Evolutionary conservation across 1,284 basidiomycete genomes (phyloP), one percentile per base, ranked within the genome.

Genomic region (Inonotus hispidus): DNA sequence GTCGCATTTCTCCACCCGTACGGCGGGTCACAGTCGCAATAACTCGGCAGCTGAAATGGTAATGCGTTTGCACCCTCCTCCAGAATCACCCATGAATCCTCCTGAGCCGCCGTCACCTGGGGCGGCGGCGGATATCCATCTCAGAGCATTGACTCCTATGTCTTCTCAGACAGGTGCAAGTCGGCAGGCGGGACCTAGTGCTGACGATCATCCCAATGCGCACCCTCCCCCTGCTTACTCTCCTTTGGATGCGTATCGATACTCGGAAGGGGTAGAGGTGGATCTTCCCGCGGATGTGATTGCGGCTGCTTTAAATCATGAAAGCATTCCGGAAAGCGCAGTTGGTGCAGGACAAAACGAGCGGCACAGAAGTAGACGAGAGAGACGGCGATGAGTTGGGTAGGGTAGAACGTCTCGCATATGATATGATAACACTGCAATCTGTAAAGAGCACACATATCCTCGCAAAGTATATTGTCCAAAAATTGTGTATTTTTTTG

Each of bases 271-370:
- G 41, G 90, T 92, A 27, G 87, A 88, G 61, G 83, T 92, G 56
- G 90, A 92, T 71, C 76, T 92, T 49, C 90, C 90, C 27, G 88
- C 90, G 21, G 90, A 92, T 66, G 82, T 92, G 50, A 92, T 92
- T 64, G 80, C 87, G 13, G 90, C 89, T 54, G 89, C 90, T 3
- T 69, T 92, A 66, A 90, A 91, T 71, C 83, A 87, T 11, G 79
- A 78, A 41, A 73, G 80, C 16, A 75, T 88, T 37, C 87, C 88
- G 29, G 67, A 78, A 14, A 80, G 75, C 63, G 76, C 81, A 7
- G 74, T 88, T 50, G 80, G 83, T 13, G 65, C 66, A 14, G 52
- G 59, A 7, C 55, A 58, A 37, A 46, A 54, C n/a, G 57, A 60
- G 4, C 56, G 63, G 21, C 56, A 56, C 10, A 56, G 63, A 47